Evolutionary conservation across 2,329 filamentous ascomycete genomes (phyloP), one percentile per base, ranked within the genome.

Genomic region (Diaporthe amygdali): DNA sequence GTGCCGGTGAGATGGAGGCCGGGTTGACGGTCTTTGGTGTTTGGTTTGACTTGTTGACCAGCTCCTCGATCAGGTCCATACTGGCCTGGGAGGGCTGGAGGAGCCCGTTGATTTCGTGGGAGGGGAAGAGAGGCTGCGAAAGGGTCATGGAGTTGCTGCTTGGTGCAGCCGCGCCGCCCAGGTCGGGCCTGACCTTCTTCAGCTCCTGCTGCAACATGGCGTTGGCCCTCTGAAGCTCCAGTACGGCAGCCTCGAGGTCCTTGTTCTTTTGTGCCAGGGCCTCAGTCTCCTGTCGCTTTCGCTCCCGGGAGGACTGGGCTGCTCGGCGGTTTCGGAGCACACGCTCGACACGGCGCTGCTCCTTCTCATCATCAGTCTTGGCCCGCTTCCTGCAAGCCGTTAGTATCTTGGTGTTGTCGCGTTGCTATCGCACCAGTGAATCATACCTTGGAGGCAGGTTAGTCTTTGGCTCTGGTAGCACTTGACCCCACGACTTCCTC

Each of bases 301-400:
- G 93, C 83, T 99, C 96, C 64, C 96, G 89, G 5, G 96, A 99
- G 71, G 97, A 98, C 87, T 98, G 96, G 49, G 96, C 96, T 55
- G 96, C 96, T 72, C 95, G 94, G 75, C 96, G 94, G 81, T 99
- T 99, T 54, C 96, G 93, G 77, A 98, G 94, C 75, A 99, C 96
- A 74, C 96, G 94, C 86, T 99, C 96, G 69, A 98, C 97, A 73
- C 96, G 93, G 54, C 96, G 93, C 83, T 99, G 96, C 84, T 98
- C 96, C 85, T 99, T 99, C 84, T 99, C 96, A 79, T 98, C 96
- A 78, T 97, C 96, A 3, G 96, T 99, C 89, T 98, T 99, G 77
- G 96, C 96, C 74, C 96, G 94, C 90, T 99, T 99, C 76, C 93
- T 94, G 74, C 69, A 9, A 72, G 10, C 66, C 78, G 75, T 81